These are phyloP conservation scores for Trichoderma gamsii DNA, from an alignment of 495 filamentous ascomycete genomes.

Conservation along the genomic window DNA sequence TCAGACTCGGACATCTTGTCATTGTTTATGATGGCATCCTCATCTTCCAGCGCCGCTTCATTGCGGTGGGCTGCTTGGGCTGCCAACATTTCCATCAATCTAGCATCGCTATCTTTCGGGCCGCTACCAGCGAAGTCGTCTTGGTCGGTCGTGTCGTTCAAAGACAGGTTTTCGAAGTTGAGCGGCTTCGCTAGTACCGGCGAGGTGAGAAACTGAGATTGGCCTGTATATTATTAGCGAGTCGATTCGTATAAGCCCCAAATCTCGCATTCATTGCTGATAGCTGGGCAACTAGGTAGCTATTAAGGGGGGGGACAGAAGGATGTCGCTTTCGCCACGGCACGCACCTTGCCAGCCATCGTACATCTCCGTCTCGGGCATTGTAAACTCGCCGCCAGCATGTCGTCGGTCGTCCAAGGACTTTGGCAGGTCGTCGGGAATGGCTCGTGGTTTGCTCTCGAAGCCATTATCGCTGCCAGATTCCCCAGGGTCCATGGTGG, in stretches of 20 bases:
- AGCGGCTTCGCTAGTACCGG: conserved; percentile 78
- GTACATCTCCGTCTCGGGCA: conserved; percentile 90
- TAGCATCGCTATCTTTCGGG: conserved; percentile 73
- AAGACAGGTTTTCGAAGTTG: conserved; percentile 70
- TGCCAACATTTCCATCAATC: conserved; percentile 92
- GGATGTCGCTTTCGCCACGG: background rate
- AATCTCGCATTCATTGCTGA: too few relatives aligned
- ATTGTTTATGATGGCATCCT: conserved; percentile 69
- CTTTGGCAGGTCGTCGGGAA: conserved; percentile 83
- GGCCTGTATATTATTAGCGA: conserved; percentile 51
- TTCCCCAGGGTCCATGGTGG: conserved; percentile 53
- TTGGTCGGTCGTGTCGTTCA: conserved; percentile 63
- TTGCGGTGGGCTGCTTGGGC: conserved; percentile 82
- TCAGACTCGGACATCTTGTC: conserved; percentile 67
- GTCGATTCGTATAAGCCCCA: background rate
- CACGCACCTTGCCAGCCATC: conserved; percentile 94
- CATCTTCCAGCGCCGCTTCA: conserved; percentile 64
- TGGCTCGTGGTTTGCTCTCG: conserved; percentile 39
- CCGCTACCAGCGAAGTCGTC: conserved; percentile 53
- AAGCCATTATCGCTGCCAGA: conserved; percentile 37
- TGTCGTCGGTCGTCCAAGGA: conserved; percentile 82
- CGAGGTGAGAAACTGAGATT: conserved; percentile 87
- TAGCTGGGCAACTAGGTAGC: background rate
- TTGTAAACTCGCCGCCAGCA: conserved; percentile 39
- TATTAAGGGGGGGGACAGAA: background rate